Percentiles rank a stretch among this genome's conserved stretches.
These are phyloP conservation scores for Tetrapisispora iriomotensis DNA, from an alignment of 805 yeast species.

Conservation along the genomic window DNA sequence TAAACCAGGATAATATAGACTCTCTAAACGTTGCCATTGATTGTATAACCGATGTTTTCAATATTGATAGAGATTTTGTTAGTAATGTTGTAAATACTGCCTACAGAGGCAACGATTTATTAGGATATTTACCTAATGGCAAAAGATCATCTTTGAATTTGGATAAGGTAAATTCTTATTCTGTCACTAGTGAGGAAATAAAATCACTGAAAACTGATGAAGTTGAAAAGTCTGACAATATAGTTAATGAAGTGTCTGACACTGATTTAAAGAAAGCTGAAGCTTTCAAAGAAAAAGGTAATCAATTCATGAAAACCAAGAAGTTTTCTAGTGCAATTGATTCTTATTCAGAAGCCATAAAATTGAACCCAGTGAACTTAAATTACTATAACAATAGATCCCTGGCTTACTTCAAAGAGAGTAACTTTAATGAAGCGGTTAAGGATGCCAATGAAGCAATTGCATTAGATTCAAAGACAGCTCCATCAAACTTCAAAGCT, in stretches of 20 bases:
- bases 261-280: conserved; percentile 51
- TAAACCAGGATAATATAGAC: conserved; percentile 71
- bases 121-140: conserved; percentile 3
- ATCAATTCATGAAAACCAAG: conserved; percentile 69
- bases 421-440: conserved; percentile 64
- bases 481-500: conserved; percentile 77
- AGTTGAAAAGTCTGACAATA: conserved; percentile 30
- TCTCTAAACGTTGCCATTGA: conserved; percentile 88
- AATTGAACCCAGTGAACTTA: conserved; percentile 57
- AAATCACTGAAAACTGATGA: conserved; percentile 22
- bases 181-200: too few relatives aligned
- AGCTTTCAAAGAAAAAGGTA: conserved; percentile 70
- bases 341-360: conserved; percentile 71
- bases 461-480: conserved; percentile 58
- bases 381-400: conserved; percentile 88
- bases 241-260: conserved; percentile 26
- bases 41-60: conserved; percentile 80
- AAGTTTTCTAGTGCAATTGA: conserved; percentile 61
- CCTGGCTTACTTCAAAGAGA: conserved; percentile 77
- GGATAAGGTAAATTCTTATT: neutral
- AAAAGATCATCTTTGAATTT: neutral
- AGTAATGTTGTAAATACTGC: conserved; percentile 26
- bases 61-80: conserved; percentile 44
- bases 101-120: conserved; percentile 40
- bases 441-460: conserved; percentile 76